A percentile compares a stretch with the other conserved stretches of the same genome.
Evolutionary conservation across 164 flowering plant genomes (phyloP).

Genomic region (Aristolochia contorta): DNA sequence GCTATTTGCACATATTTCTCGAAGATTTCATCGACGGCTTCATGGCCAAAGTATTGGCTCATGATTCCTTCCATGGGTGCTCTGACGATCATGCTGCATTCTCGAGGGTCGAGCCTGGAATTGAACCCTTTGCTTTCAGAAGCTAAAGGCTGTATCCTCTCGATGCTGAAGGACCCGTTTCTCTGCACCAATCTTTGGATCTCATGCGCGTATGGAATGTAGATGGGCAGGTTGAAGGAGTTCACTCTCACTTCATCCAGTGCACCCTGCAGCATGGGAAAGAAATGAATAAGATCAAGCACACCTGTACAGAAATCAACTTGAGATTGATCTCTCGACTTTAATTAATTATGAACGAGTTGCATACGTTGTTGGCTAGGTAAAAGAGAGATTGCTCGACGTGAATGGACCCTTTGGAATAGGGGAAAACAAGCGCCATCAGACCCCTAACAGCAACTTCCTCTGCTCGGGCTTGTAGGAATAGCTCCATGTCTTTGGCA

Average conservation of each 20-base stretch:
- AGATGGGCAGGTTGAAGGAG: constrained; percentile 19
- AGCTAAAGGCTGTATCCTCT: constrained; percentile 1
- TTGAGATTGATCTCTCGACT: no score
- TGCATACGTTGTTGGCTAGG: no score
- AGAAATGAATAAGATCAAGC: not conserved
- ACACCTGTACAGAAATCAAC: no score
- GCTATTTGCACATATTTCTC: not conserved
- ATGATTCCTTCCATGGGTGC: not conserved
- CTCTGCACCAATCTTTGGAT: constrained; percentile 1
- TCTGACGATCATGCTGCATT: not conserved
- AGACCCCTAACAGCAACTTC: constrained; percentile 23
- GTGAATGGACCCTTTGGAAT: no score
- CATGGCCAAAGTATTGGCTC: not conserved
- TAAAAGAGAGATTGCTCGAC: not conserved
- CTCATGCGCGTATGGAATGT: constrained; percentile 6
- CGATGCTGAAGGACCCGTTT: constrained; percentile 12
- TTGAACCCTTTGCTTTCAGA: not conserved
- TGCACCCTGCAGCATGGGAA: constrained; percentile 9
- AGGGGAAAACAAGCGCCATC: not conserved
- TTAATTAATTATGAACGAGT: not conserved
- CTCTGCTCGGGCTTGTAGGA: constrained; percentile 17
- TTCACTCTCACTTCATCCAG: constrained; percentile 12
- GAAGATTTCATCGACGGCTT: not conserved
- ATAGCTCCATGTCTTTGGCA: constrained; percentile 11
- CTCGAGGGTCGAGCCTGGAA: not conserved